Base-by-base conservation (phyloP, 768 basidiomycete genomes). In the Leccinellum albellum region DNA sequence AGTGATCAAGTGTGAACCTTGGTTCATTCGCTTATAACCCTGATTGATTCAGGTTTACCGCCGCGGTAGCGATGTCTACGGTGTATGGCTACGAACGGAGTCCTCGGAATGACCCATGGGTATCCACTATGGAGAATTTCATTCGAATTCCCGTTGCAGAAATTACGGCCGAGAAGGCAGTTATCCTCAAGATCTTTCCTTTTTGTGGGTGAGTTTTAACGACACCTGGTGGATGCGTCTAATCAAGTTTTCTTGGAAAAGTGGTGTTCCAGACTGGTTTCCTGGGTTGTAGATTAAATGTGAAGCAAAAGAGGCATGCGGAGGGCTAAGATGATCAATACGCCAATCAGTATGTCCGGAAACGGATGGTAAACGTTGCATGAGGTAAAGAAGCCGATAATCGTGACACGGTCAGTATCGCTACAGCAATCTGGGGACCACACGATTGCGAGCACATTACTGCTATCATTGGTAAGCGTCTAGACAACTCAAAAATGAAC, bases 221-320 rank as follows among this genome's bases (percentile, higher is more conserved):
- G 33, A 17, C 17, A 35, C 33, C 33, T 35, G 15, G 33, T 6
- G 33, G 33, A 17, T 15, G 21, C 8, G 3, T 42, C 10, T 35
- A 13, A 45, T 23, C 21, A 47, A 3, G 8, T 2, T 12, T n/a
- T 13, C 20, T 31, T n/a, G 4, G 8, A 26, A 51, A 50, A 65
- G 64, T 65, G 28, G 46, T 44, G 13, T 58, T 10, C 59, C 59
- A 61, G 73, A 64, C 20, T 79, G 77, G 76, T 59, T 76, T 48
- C 77, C 78, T 9, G 74, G 75, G 2, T 74, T 76, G 5, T 56
- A 55, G 8, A 69, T 77, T 58, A 74, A 75, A 61, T 64, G 64
- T 32, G 64, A 68, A n/a, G 76, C 75, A 14, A 53, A 10, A 15
- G 33, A 35, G 33, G 33, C 33, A 35, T 35, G 33, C 17, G 14